Conservation (phyloP, 768 basidiomycete species). For the Mycena galopus region DNA sequence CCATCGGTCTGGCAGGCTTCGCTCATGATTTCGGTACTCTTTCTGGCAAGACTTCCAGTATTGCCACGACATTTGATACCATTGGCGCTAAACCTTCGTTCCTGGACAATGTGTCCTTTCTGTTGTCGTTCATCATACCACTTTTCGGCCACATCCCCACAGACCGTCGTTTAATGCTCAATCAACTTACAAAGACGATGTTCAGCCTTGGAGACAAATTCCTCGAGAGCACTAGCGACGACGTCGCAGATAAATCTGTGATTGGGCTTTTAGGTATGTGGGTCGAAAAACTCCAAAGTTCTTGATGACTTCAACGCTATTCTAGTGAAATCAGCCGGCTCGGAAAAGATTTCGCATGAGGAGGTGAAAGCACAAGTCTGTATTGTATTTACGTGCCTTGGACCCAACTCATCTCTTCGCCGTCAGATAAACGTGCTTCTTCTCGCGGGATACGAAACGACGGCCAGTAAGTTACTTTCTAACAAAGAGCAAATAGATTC, state of each 20-base stretch:
- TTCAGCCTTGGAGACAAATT: background rate
- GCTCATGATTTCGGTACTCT: constrained; percentile 16
- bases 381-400: background rate
- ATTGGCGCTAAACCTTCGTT: background rate
- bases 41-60: background rate
- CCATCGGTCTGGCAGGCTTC: constrained; percentile 27
- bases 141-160: background rate
- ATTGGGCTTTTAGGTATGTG: constrained; percentile 10
- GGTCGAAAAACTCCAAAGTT: background rate
- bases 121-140: background rate
- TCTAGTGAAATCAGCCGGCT: background rate
- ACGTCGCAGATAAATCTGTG: constrained; percentile 6
- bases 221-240: background rate
- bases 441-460: constrained; percentile 26
- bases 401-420: background rate
- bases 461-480: background rate
- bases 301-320: background rate
- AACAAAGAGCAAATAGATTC: background rate
- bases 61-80: constrained; percentile 5
- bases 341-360: constrained; percentile 16
- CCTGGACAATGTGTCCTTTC: background rate
- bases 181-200: constrained; percentile 13
- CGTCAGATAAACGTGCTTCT: constrained; percentile 17
- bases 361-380: constrained; percentile 18
- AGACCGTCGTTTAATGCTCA: background rate